Conservation (phyloP, 2,329 filamentous ascomycete genomes). For the Hypoxylon rubiginosum region DNA sequence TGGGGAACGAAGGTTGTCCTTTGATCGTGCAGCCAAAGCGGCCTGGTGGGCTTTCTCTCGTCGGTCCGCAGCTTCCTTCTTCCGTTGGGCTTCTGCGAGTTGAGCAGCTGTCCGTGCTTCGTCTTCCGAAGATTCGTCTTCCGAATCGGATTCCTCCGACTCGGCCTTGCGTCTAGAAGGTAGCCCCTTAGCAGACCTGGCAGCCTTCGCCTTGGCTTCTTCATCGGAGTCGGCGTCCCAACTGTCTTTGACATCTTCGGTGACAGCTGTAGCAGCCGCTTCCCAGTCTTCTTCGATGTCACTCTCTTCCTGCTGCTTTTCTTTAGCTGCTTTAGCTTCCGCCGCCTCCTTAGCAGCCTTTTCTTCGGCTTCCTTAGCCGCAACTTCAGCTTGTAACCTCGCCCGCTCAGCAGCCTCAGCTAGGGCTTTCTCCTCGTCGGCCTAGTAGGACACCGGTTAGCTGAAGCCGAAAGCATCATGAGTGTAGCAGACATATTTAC, state of each 20-base stretch:
- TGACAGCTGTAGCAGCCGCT: constrained; percentile 81
- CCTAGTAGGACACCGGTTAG: constrained; percentile 55
- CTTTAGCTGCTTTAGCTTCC: constrained; percentile 68
- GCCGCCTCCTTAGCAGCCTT: constrained; percentile 70
- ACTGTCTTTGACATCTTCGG: constrained; percentile 87
- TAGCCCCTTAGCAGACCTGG: constrained; percentile 46
- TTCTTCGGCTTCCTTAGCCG: constrained; percentile 71
- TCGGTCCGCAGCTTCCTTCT: constrained; percentile 89
- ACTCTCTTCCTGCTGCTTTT: constrained; percentile 68
- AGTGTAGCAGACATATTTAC: constrained; percentile 50
- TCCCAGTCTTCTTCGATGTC: constrained; percentile 90
- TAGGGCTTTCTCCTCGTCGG: constrained; percentile 82
- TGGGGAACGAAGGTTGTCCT: constrained; percentile 94
- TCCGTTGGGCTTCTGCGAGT: constrained; percentile 79
- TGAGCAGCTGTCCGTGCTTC: constrained; percentile 81
- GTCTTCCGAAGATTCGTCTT: constrained; percentile 76
- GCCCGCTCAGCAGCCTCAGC: constrained; percentile 84
- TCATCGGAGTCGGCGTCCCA: constrained; percentile 92
- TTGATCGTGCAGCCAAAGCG: constrained; percentile 89
- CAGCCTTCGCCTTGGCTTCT: constrained; percentile 69
- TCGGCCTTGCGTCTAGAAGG: constrained; percentile 53
- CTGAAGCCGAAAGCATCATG: not conserved
- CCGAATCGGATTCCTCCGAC: constrained; percentile 64
- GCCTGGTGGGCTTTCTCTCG: constrained; percentile 92
- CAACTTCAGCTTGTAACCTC: constrained; percentile 75